Evolutionary conservation across 2,329 filamentous ascomycete species (phyloP).

Genomic region (Sclerotinia trifoliorum): DNA sequence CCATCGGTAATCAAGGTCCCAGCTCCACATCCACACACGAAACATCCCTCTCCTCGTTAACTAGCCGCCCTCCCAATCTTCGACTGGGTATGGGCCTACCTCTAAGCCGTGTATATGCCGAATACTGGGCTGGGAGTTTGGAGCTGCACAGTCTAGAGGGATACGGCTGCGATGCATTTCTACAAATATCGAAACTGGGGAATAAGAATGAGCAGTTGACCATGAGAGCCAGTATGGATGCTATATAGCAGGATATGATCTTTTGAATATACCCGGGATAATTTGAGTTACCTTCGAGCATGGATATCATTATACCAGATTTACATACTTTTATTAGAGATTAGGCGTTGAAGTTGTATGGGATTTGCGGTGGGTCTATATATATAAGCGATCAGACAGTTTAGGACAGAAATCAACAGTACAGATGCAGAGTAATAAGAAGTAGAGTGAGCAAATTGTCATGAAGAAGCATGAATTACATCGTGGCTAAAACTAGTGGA

Average conservation of each 20-base stretch:
- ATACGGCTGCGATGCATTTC: constrained; percentile 91
- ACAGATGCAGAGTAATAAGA: not conserved
- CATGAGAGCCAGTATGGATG: constrained; percentile 74
- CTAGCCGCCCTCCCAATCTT: constrained; percentile 79
- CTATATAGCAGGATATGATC: constrained; percentile 46
- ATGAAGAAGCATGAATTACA: constrained; percentile 40
- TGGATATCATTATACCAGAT: not conserved
- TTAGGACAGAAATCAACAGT: not conserved
- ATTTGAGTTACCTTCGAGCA: not conserved
- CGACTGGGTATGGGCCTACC: constrained; percentile 90
- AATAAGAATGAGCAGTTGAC: constrained; percentile 97
- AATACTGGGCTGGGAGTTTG: constrained; percentile 95
- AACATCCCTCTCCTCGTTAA: constrained; percentile 72
- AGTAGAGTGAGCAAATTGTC: constrained; percentile 17
- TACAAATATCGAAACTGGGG: constrained; percentile 93
- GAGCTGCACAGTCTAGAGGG: constrained; percentile 91
- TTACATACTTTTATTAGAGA: not conserved
- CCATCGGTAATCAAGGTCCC: constrained; percentile 28
- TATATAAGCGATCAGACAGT: not conserved
- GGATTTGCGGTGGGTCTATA: not conserved
- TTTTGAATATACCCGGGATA: constrained; percentile 12
- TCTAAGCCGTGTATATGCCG: constrained; percentile 90
- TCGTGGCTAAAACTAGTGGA: constrained; percentile 39
- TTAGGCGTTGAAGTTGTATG: not conserved
- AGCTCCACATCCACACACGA: constrained; percentile 29